Evolutionary conservation across 2,329 filamentous ascomycete genomes (phyloP).

Genomic region (Calonectria crousiana): DNA sequence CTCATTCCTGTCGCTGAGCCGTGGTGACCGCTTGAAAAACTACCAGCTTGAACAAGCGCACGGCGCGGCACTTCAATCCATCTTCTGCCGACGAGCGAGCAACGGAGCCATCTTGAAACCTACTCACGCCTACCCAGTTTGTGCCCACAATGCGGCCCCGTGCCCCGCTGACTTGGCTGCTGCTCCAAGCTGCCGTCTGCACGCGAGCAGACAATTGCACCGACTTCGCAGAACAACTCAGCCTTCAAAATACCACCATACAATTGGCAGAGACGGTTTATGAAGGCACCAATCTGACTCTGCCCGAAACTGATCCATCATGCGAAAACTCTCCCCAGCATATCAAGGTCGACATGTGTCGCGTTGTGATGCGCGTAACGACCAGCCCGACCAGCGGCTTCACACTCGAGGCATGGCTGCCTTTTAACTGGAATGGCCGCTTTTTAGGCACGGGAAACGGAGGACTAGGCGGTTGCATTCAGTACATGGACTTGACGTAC

Average conservation of each 20-base stretch:
- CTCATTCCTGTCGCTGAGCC: neutral
- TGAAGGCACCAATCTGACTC: neutral
- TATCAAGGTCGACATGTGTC: neutral
- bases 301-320: neutral
- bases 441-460: constrained; percentile 63
- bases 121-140: neutral
- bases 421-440: constrained; percentile 56
- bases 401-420: constrained; percentile 62
- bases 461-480: constrained; percentile 61
- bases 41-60: neutral
- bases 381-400: constrained; percentile 52
- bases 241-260: neutral
- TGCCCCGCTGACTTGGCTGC: neutral
- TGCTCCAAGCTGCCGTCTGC: neutral
- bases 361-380: neutral
- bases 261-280: neutral
- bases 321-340: neutral
- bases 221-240: neutral
- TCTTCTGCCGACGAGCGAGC: neutral
- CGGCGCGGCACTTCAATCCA: neutral
- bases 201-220: neutral
- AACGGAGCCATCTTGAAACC: neutral
- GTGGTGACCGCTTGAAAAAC: neutral
- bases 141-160: neutral
- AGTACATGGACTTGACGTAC: constrained; percentile 62